A percentile compares a stretch with the other conserved stretches of the same genome.
Evolutionary conservation across 352 stramenopile genomes (phyloP).

Genomic region (Phytophthora quininea): DNA sequence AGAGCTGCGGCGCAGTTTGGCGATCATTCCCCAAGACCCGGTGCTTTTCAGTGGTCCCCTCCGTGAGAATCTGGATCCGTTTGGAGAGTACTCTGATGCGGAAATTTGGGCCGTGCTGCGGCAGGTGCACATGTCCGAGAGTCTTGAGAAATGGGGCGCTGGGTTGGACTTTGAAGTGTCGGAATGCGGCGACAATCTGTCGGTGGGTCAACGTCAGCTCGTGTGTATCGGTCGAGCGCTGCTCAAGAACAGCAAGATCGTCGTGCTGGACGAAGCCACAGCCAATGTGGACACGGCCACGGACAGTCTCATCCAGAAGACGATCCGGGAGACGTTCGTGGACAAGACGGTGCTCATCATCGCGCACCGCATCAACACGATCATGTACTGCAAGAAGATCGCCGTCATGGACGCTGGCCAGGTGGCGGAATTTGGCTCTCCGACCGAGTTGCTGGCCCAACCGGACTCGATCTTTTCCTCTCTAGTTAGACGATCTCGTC

Average conservation of each 20-base stretch:
- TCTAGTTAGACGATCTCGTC: constrained; percentile 26
- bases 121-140: constrained; percentile 65
- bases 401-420: constrained; percentile 33
- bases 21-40: constrained; percentile 83
- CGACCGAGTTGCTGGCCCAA: constrained; percentile 61
- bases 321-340: constrained; percentile 90
- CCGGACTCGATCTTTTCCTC: constrained; percentile 40
- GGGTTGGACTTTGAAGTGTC: constrained; percentile 85
- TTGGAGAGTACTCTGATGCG: constrained; percentile 73
- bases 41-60: constrained; percentile 92
- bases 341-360: constrained; percentile 79
- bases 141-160: constrained; percentile 57
- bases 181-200: constrained; percentile 74
- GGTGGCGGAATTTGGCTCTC: constrained; percentile 92
- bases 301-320: constrained; percentile 48
- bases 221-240: constrained; percentile 95
- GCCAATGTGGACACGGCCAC: constrained; percentile 54
- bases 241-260: constrained; percentile 85
- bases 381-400: constrained; percentile 29
- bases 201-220: constrained; percentile 85
- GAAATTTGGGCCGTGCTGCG: constrained; percentile 69
- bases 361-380: constrained; percentile 31
- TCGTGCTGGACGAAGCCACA: constrained; percentile 96
- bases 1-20: constrained; percentile 44
- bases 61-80: constrained; percentile 93